Conservation (phyloP, 1,284 basidiomycete species). For the Ganoderma resinaceum region DNA sequence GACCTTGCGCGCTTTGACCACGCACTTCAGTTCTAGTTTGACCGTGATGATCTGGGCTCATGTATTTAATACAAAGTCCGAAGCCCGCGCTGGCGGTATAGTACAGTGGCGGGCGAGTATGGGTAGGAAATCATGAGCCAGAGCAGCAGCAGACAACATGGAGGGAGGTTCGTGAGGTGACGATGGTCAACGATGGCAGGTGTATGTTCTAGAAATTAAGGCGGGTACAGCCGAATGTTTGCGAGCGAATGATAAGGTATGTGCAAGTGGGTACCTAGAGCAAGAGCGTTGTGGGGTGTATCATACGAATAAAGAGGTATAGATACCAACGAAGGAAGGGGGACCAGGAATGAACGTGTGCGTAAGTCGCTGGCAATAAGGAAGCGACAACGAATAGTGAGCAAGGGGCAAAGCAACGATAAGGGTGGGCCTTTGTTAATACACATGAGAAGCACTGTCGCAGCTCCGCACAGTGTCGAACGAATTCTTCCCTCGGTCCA, state of each 20-base stretch:
- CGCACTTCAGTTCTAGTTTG: conserved; percentile 6
- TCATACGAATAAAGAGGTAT: conserved; percentile 38
- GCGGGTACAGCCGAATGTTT: conserved; percentile 11
- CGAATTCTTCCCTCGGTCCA: conserved; percentile 61
- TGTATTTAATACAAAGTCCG: conserved; percentile 7
- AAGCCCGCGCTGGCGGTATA: conserved; percentile 16
- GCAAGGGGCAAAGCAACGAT: conserved; percentile 13
- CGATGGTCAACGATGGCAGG: not conserved
- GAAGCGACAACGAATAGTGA: too few relatives aligned
- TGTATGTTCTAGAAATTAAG: conserved; percentile 19
- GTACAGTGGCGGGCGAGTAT: conserved; percentile 16
- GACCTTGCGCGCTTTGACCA: conserved; percentile 5
- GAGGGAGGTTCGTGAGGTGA: conserved; percentile 9
- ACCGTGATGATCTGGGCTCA: conserved; percentile 8
- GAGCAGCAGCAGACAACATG: conserved; percentile 15
- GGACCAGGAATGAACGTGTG: not conserved
- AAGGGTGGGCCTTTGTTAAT: conserved; percentile 28
- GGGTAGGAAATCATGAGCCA: conserved; percentile 20
- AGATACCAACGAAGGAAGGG: conserved; percentile 33
- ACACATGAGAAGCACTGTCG: conserved; percentile 39
- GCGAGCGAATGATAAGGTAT: conserved; percentile 11
- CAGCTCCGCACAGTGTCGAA: conserved; percentile 64
- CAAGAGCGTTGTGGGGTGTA: conserved; percentile 20
- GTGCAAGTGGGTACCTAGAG: conserved; percentile 10
- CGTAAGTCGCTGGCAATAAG: conserved; percentile 1